phyloP scores from a whole-genome alignment of 108 stramenopile species.

The Cyclostephanos tholiformis region DNA sequence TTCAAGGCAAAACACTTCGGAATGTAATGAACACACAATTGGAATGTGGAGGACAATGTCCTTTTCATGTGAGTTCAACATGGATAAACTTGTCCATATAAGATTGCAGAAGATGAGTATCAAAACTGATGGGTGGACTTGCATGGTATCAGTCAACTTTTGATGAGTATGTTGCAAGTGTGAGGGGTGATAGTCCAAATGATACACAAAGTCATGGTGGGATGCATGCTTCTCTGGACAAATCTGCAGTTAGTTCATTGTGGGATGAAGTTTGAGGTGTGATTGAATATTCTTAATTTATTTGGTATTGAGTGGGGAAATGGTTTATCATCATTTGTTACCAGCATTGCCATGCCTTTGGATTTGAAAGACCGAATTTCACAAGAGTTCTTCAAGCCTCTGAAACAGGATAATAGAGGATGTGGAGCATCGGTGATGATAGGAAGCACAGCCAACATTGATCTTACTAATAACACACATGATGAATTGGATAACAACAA shows the following conservation, averaged over 20 bases:
- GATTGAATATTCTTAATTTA: constrained; percentile 8
- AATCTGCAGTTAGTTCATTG: too few relatives aligned
- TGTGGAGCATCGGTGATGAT: not conserved
- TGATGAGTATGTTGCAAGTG: not conserved
- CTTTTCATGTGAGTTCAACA: too few relatives aligned
- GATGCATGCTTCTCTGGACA: too few relatives aligned
- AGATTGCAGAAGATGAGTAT: too few relatives aligned
- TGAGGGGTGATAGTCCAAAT: not conserved
- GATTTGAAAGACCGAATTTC: constrained; percentile 1
- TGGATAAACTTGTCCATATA: too few relatives aligned
- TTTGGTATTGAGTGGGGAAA: constrained; percentile 17
- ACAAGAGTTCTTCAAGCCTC: constrained; percentile 1
- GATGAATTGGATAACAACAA: not conserved
- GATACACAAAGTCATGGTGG: not conserved
- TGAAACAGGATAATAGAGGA: not conserved
- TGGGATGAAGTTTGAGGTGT: constrained; percentile 27
- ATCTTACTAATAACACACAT: not conserved
- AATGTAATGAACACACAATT: constrained; percentile 27
- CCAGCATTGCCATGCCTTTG: not conserved
- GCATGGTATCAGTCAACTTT: constrained; percentile 20
- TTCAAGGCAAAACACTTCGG: constrained; percentile 11
- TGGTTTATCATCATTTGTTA: constrained; percentile 20
- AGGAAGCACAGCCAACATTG: not conserved
- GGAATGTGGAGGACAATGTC: not conserved
- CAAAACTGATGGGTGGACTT: not conserved